phyloP scores from a whole-genome alignment of 345 rosid species.

The Isatis tinctoria region DNA sequence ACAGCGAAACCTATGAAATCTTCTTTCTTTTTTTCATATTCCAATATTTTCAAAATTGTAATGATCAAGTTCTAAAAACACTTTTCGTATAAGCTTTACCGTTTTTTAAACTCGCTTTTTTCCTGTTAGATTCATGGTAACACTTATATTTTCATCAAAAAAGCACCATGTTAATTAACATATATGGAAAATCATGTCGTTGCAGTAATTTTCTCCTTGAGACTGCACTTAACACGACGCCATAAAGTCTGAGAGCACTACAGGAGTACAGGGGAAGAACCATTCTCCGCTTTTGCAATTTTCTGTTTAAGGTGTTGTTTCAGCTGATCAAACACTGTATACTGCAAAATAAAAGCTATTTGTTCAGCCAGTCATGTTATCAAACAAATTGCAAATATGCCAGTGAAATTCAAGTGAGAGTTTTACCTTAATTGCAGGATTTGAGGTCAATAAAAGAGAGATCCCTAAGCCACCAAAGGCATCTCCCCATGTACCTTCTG shows the following conservation, averaged over 20 bases:
- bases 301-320: slow-evolving; percentile 62
- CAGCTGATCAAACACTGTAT: slow-evolving; percentile 92
- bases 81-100: no score
- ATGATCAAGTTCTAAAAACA: no score
- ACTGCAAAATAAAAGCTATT: slow-evolving; percentile 39
- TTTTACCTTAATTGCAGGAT: slow-evolving; percentile 88
- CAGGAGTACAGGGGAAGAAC: slow-evolving; percentile 47
- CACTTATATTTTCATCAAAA: no score
- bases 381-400: neutral
- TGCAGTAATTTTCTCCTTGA: slow-evolving; percentile 84
- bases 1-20: no score
- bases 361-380: slow-evolving; percentile 18
- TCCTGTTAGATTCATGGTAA: no score
- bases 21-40: no score
- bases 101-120: no score
- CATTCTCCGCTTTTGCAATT: slow-evolving; percentile 28
- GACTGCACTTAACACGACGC: slow-evolving; percentile 80
- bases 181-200: no score
- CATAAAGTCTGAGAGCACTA: slow-evolving; percentile 73
- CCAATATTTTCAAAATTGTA: no score
- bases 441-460: slow-evolving; percentile 84
- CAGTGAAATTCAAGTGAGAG: neutral
- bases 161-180: no score
- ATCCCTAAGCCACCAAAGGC: slow-evolving; percentile 90
- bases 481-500: slow-evolving; percentile 62